These are phyloP conservation scores for Apodospora peruviana DNA, from an alignment of 495 filamentous ascomycete species.

Conservation along the genomic window DNA sequence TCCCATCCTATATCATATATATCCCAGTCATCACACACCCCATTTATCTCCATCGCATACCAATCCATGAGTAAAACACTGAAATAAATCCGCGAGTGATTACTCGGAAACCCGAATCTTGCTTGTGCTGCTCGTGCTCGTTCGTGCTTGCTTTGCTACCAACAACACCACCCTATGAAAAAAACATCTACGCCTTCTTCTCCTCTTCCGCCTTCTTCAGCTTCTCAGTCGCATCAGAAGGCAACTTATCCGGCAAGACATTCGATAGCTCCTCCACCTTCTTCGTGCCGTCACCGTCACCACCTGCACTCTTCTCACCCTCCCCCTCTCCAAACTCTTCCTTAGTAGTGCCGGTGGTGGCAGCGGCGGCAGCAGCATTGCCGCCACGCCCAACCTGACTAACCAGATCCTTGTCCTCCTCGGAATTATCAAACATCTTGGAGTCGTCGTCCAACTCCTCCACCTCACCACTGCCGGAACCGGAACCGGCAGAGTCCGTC, in stretches of 20 bases:
- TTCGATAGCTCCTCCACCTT: neutral
- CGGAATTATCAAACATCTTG: slow-evolving; percentile 85
- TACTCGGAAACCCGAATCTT: no score
- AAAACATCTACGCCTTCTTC: neutral
- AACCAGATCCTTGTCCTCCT: slow-evolving; percentile 72
- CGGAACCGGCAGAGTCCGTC: slow-evolving; percentile 59
- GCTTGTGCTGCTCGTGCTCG: neutral
- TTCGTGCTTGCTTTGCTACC: neutral
- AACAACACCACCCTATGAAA: neutral
- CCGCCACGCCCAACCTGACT: slow-evolving; percentile 36
- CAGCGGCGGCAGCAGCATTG: neutral
- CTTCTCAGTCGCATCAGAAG: neutral
- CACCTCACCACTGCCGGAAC: no score
- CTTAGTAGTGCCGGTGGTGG: neutral
- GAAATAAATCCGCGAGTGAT: no score
- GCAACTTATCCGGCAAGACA: neutral
- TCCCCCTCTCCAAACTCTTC: neutral
- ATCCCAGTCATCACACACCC: no score
- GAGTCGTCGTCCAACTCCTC: slow-evolving; percentile 67
- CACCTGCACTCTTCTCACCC: no score
- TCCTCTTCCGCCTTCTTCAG: neutral
- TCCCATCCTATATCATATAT: no score
- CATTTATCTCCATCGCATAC: no score
- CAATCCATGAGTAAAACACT: no score
- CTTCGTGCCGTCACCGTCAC: no score